These are phyloP conservation scores for Solanum bulbocastanum DNA, from an alignment of 257 asterid genomes.

Conservation along the genomic window DNA sequence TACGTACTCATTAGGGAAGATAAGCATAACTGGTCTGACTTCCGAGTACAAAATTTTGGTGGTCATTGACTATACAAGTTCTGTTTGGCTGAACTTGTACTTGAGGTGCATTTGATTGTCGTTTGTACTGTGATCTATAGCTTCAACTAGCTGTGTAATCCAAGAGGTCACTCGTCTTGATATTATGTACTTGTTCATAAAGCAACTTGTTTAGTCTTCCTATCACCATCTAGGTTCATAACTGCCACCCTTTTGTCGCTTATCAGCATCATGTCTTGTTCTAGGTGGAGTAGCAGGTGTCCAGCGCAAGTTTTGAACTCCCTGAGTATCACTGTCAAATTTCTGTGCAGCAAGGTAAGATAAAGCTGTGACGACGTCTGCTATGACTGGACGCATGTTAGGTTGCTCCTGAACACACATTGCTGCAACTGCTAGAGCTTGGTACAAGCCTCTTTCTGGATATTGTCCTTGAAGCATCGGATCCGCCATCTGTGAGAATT, in stretches of 20 bases:
- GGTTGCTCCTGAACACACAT: constrained; percentile 94
- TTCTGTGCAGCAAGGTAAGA: constrained; percentile 67
- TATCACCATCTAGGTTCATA: background rate
- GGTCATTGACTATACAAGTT: background rate
- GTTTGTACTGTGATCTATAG: background rate
- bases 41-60: background rate
- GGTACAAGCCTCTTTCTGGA: constrained; percentile 67
- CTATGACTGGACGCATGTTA: constrained; percentile 59
- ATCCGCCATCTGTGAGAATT: constrained; percentile 66
- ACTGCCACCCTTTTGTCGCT: constrained; percentile 10
- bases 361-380: constrained; percentile 86
- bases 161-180: background rate
- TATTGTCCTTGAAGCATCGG: constrained; percentile 78
- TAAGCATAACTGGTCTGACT: background rate
- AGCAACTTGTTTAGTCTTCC: background rate
- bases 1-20: background rate
- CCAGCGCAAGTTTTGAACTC: constrained; percentile 31
- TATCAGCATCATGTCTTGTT: constrained; percentile 25
- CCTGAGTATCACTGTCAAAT: constrained; percentile 26
- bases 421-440: constrained; percentile 83
- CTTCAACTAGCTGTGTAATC: background rate
- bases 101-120: background rate
- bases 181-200: constrained; percentile 4
- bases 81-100: background rate
- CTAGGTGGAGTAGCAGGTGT: constrained; percentile 48